Percentiles rank a stretch among this genome's conserved stretches.
phyloP scores from a whole-genome alignment of 805 yeast genomes.

The Myxozyma melibiosi region DNA sequence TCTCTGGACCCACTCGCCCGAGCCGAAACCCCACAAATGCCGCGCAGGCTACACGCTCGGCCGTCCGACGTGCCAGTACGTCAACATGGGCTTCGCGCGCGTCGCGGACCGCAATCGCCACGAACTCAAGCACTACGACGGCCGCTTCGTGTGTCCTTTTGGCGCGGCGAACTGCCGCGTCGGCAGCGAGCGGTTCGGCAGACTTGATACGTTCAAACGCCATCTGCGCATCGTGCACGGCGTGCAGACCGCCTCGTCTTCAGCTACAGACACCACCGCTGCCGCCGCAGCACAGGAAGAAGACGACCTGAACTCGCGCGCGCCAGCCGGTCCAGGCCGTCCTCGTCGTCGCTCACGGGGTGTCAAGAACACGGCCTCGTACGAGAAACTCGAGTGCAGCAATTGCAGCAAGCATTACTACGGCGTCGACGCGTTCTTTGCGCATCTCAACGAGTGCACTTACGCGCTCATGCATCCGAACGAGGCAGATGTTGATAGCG shows the following conservation, averaged over 20 bases:
- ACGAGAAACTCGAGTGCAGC: slow-evolving; percentile 14
- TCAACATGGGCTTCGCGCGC: slow-evolving; percentile 24
- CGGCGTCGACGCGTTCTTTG: slow-evolving; percentile 22
- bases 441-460: slow-evolving; percentile 30
- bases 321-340: background rate
- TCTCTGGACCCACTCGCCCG: slow-evolving; percentile 25
- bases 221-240: slow-evolving; percentile 29
- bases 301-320: background rate
- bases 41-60: slow-evolving; percentile 26
- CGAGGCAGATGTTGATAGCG: slow-evolving; percentile 4
- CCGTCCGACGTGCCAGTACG: slow-evolving; percentile 20
- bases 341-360: slow-evolving; percentile 7
- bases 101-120: slow-evolving; percentile 27
- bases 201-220: slow-evolving; percentile 29
- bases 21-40: slow-evolving; percentile 29
- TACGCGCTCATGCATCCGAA: slow-evolving; percentile 29
- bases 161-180: slow-evolving; percentile 17
- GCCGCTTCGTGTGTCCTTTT: slow-evolving; percentile 27
- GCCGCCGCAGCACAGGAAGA: background rate
- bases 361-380: slow-evolving; percentile 1
- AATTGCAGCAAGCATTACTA: slow-evolving; percentile 14
- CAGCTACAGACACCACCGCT: background rate
- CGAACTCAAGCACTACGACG: slow-evolving; percentile 25
- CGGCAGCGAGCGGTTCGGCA: slow-evolving; percentile 23
- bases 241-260: background rate